Conservation (phyloP, 106 monocot species). For the Phalaenopsis equestris region DNA sequence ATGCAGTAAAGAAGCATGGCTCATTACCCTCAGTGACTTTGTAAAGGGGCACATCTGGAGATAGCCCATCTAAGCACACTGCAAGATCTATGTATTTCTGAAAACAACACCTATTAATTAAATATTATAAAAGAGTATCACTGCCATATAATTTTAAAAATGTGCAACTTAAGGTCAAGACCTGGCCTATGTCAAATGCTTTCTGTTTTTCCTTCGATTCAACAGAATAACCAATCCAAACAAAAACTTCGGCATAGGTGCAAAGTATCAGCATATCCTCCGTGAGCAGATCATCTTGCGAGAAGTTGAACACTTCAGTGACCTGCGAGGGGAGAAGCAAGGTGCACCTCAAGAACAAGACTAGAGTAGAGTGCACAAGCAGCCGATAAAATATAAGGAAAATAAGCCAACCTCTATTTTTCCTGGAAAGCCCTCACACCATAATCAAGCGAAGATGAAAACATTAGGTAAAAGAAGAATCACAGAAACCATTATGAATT, state of each 20-base stretch:
- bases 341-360: neutral
- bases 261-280: slow-evolving; percentile 90
- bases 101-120: slow-evolving; percentile 5
- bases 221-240: slow-evolving; percentile 90
- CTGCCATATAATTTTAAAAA: neutral
- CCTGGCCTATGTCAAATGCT: slow-evolving; percentile 80
- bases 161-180: slow-evolving; percentile 3
- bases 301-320: slow-evolving; percentile 77
- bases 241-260: slow-evolving; percentile 81
- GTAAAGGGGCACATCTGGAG: slow-evolving; percentile 76
- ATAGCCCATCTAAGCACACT: slow-evolving; percentile 52
- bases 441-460: slow-evolving; percentile 5
- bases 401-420: slow-evolving; percentile 66
- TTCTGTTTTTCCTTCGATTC: slow-evolving; percentile 77
- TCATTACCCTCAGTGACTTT: slow-evolving; percentile 93
- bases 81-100: slow-evolving; percentile 94
- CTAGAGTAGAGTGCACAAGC: neutral
- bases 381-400: neutral
- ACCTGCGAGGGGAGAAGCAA: slow-evolving; percentile 31
- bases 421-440: slow-evolving; percentile 42
- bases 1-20: slow-evolving; percentile 82
- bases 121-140: slow-evolving; percentile 6
- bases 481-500: neutral
- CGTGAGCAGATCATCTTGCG: slow-evolving; percentile 84
- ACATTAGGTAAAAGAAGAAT: slow-evolving; percentile 8